These are phyloP conservation scores for Cystoderma amianthinum DNA, from an alignment of 768 basidiomycete genomes.

Conservation along the genomic window DNA sequence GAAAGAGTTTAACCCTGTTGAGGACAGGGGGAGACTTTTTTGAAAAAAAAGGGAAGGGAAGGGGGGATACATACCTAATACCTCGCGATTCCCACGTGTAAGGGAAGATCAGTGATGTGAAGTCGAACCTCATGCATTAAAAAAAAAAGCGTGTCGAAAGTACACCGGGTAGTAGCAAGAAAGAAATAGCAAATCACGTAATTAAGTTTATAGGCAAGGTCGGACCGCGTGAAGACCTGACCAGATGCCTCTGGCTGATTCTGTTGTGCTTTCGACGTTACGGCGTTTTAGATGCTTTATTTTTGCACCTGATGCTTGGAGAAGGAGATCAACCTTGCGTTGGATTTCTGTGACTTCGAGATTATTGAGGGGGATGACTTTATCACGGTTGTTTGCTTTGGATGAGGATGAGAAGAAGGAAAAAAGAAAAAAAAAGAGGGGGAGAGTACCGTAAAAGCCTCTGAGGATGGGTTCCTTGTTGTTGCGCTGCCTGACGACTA, in stretches of 20 bases:
- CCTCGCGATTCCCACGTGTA: constrained; percentile 42
- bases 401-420: constrained; percentile 11
- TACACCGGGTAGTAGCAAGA: constrained; percentile 2
- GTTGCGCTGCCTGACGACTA: constrained; percentile 73
- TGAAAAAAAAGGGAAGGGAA: constrained; percentile 5
- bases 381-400: constrained; percentile 80
- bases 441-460: constrained; percentile 69
- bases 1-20: constrained; percentile 5
- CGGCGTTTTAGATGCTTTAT: constrained; percentile 75
- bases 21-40: constrained; percentile 1
- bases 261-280: constrained; percentile 71
- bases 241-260: constrained; percentile 85
- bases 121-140: constrained; percentile 9
- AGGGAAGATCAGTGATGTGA: constrained; percentile 24
- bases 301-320: constrained; percentile 84
- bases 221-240: constrained; percentile 79
- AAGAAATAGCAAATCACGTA: not conserved
- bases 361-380: constrained; percentile 76
- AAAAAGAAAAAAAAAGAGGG: constrained; percentile 6
- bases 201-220: constrained; percentile 41
- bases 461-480: constrained; percentile 74
- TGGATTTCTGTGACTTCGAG: constrained; percentile 70
- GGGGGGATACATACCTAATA: constrained; percentile 22
- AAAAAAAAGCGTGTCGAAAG: not conserved
- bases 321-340: constrained; percentile 73